A percentile compares a stretch with the other conserved stretches of the same genome.
These are phyloP conservation scores for Suhomyces bokatorum DNA, from an alignment of 1,139 yeast species.

Conservation along the genomic window DNA sequence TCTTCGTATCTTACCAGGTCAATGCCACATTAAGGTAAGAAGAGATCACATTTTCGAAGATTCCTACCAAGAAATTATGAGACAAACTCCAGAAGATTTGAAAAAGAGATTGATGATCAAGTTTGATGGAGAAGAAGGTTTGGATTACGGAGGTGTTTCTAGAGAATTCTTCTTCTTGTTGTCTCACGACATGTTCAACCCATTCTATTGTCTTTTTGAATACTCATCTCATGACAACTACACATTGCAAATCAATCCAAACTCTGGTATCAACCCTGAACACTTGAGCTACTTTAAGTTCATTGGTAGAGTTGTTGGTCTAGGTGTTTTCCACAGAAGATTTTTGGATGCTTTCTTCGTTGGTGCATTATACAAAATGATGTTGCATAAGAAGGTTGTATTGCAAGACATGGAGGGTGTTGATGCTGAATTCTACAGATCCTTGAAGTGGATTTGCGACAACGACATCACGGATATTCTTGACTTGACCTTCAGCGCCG, in stretches of 20 bases:
- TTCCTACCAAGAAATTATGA: constrained; percentile 96
- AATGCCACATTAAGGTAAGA: constrained; percentile 96
- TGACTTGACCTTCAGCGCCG: constrained; percentile 90
- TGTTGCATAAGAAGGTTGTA: constrained; percentile 90
- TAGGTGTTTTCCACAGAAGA: constrained; percentile 97
- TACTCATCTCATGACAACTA: constrained; percentile 97
- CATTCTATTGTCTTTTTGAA: constrained; percentile 94
- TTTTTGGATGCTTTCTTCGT: constrained; percentile 97
- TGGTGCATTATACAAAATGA: constrained; percentile 97
- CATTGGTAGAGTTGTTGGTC: constrained; percentile 96
- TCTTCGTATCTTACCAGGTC: constrained; percentile 93
- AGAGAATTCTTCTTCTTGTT: constrained; percentile 94
- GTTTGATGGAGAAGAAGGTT: constrained; percentile 98
- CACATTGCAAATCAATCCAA: constrained; percentile 95
- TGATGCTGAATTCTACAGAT: constrained; percentile 93
- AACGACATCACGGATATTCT: constrained; percentile 83
- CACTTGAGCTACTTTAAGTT: constrained; percentile 97
- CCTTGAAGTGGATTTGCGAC: constrained; percentile 92
- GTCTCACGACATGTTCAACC: constrained; percentile 98
- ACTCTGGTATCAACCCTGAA: constrained; percentile 97
- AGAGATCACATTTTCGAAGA: constrained; percentile 97
- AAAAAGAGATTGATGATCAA: constrained; percentile 97
- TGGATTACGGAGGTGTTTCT: constrained; percentile 98
- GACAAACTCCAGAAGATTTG: constrained; percentile 97
- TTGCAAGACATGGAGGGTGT: constrained; percentile 98